These are phyloP conservation scores for Lactarius tabidus DNA, from an alignment of 768 basidiomycete species.

Conservation along the genomic window DNA sequence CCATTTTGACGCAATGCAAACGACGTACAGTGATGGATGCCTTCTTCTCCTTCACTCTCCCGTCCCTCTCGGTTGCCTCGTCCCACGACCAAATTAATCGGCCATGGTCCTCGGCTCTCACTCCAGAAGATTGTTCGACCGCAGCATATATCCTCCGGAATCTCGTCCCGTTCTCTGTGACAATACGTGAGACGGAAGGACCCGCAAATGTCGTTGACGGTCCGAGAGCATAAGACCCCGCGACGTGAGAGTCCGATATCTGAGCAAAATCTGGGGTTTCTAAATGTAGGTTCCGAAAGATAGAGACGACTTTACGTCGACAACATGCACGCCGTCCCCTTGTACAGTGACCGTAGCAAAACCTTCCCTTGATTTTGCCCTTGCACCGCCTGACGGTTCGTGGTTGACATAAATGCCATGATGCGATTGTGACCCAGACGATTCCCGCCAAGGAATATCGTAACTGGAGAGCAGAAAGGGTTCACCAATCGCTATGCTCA, in stretches of 20 bases:
- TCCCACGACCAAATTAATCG: conserved; percentile 25
- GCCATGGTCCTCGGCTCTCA: conserved; percentile 15
- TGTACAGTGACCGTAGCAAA: conserved; percentile 66
- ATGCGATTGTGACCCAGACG: not conserved
- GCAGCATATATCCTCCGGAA: conserved; percentile 22
- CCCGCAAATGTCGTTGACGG: conserved; percentile 25
- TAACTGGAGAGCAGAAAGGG: conserved; percentile 24
- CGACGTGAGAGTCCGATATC: conserved; percentile 21
- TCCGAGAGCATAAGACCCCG: conserved; percentile 22
- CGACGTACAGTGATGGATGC: conserved; percentile 39
- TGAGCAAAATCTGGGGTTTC: not conserved
- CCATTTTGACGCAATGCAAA: not conserved
- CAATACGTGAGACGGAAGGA: conserved; percentile 23
- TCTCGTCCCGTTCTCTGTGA: conserved; percentile 11
- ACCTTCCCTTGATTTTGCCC: conserved; percentile 39
- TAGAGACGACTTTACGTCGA: conserved; percentile 51
- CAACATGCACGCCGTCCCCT: conserved; percentile 68
- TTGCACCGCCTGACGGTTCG: conserved; percentile 31
- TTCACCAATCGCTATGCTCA: conserved; percentile 22
- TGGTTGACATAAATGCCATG: conserved; percentile 36
- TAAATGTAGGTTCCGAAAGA: not conserved
- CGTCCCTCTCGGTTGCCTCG: conserved; percentile 33
- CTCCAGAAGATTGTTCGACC: conserved; percentile 10
- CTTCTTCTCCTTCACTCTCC: conserved; percentile 40
- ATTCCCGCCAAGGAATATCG: conserved; percentile 12